Percentiles rank a stretch among this genome's conserved stretches.
These are phyloP conservation scores for Serendipita sp. DNA, from an alignment of 768 basidiomycete species.

Conservation along the genomic window DNA sequence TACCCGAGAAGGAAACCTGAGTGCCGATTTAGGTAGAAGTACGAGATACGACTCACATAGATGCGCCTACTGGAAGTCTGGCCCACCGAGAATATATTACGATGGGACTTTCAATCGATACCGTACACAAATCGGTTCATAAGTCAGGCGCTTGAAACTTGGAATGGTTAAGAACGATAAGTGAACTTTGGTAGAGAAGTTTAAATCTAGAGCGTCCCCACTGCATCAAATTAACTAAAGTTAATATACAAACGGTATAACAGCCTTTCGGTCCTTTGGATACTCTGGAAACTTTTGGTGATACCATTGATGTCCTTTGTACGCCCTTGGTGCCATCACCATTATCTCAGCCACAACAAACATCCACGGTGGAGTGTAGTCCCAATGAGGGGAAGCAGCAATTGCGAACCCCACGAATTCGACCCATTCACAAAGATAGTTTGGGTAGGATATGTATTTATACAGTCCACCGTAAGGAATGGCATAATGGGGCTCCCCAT, in stretches of 20 bases:
- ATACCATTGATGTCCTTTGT: constrained; percentile 80
- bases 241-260: constrained; percentile 64
- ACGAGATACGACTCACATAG: too few species aligned
- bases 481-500: constrained; percentile 37
- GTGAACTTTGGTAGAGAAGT: too few species aligned
- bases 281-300: constrained; percentile 58
- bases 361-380: constrained; percentile 55
- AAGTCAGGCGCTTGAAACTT: too few species aligned
- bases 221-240: too few species aligned
- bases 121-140: too few species aligned
- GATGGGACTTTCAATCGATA: too few species aligned
- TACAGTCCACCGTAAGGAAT: constrained; percentile 71
- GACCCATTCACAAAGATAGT: constrained; percentile 89
- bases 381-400: constrained; percentile 39
- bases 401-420: constrained; percentile 86
- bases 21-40: too few species aligned
- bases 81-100: too few species aligned
- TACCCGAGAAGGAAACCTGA: too few species aligned
- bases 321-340: constrained; percentile 67
- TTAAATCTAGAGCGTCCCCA: too few species aligned
- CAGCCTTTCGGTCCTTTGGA: constrained; percentile 55
- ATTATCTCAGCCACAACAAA: constrained; percentile 60
- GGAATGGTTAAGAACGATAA: too few species aligned
- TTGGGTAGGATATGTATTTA: constrained; percentile 69
- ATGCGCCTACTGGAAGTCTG: too few species aligned